These are phyloP conservation scores for Lodderomyces margitis DNA, from an alignment of 1,139 yeast species.

Conservation along the genomic window DNA sequence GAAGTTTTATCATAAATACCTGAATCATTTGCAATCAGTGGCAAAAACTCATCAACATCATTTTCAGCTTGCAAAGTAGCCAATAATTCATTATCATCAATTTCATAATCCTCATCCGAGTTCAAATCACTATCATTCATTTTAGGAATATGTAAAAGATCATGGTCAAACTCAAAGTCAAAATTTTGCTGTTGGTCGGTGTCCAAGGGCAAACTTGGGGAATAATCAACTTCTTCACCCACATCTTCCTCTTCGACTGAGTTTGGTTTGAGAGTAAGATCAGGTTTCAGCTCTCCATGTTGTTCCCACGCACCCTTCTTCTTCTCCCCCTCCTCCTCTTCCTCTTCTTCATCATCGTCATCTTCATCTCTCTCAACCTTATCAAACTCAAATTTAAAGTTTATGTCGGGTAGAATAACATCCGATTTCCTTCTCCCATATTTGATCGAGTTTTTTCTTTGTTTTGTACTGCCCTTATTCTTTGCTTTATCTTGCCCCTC, in stretches of 20 bases:
- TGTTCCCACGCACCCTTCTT: too few species aligned
- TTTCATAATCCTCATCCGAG: slow-evolving; percentile 69
- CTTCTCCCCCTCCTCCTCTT: slow-evolving; percentile 10
- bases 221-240: slow-evolving; percentile 56
- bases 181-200: slow-evolving; percentile 19
- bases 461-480: slow-evolving; percentile 14
- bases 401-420: slow-evolving; percentile 48
- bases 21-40: slow-evolving; percentile 7
- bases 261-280: not conserved
- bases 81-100: slow-evolving; percentile 68
- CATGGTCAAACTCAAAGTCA: slow-evolving; percentile 40
- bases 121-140: slow-evolving; percentile 52
- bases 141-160: slow-evolving; percentile 47
- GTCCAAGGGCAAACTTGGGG: slow-evolving; percentile 13
- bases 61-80: slow-evolving; percentile 69
- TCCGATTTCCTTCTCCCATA: slow-evolving; percentile 41
- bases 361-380: slow-evolving; percentile 23
- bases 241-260: slow-evolving; percentile 53
- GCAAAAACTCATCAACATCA: slow-evolving; percentile 48
- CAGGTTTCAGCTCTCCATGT: slow-evolving; percentile 5
- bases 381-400: slow-evolving; percentile 58
- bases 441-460: slow-evolving; percentile 24
- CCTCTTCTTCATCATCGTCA: slow-evolving; percentile 17
- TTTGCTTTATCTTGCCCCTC: slow-evolving; percentile 6
- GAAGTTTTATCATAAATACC: not conserved